These are phyloP conservation scores for Podospora australis DNA, from an alignment of 495 filamentous ascomycete genomes.

Conservation along the genomic window DNA sequence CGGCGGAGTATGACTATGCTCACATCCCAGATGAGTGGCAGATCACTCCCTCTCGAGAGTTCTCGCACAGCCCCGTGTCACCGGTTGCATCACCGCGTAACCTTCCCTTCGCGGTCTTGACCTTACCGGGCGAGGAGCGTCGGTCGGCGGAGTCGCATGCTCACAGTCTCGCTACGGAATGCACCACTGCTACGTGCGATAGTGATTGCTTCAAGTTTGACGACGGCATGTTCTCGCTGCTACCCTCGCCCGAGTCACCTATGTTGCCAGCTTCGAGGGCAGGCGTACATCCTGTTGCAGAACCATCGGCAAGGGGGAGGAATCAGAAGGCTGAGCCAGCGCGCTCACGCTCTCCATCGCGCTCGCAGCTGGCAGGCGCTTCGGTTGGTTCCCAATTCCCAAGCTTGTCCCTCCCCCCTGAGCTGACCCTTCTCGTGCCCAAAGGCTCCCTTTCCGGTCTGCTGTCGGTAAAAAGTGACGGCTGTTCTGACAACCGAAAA, in stretches of 20 bases:
- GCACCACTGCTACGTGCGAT: too few species aligned
- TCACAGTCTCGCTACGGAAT: too few species aligned
- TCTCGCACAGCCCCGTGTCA: too few species aligned
- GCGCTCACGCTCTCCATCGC: background rate
- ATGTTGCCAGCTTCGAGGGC: background rate
- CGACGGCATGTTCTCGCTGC: background rate
- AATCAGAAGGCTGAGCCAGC: background rate
- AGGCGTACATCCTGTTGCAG: background rate
- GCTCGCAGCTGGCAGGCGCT: background rate
- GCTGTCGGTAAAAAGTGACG: background rate
- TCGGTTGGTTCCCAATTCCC: constrained; percentile 11
- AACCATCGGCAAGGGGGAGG: background rate
- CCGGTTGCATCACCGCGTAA: background rate
- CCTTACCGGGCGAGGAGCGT: background rate
- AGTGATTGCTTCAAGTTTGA: too few species aligned
- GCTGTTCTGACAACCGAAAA: background rate
- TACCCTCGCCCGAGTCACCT: background rate
- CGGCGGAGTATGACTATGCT: constrained; percentile 26
- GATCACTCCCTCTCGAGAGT: too few species aligned
- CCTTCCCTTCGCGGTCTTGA: background rate
- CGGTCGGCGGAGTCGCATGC: background rate
- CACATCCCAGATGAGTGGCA: too few species aligned
- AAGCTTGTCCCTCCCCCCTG: constrained; percentile 5
- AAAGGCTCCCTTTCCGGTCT: constrained; percentile 5
- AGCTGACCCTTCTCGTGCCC: constrained; percentile 11